These are phyloP conservation scores for Allodekkera sacchari DNA, from an alignment of 805 yeast species.

Conservation along the genomic window DNA sequence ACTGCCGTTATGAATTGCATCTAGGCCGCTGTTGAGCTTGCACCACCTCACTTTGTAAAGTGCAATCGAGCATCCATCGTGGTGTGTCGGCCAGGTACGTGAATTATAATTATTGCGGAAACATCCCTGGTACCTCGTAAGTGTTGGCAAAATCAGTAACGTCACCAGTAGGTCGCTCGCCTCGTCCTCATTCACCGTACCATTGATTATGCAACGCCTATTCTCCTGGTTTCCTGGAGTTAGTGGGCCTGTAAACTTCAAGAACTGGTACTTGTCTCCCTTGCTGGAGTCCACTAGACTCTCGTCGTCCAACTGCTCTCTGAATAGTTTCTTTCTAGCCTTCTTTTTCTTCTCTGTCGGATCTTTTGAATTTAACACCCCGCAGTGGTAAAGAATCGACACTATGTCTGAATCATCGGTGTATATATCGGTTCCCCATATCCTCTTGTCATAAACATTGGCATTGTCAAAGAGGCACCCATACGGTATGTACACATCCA, in stretches of 20 bases:
- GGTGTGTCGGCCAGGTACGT: slow-evolving; percentile 60
- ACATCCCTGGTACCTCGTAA: slow-evolving; percentile 57
- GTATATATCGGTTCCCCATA: slow-evolving; percentile 92
- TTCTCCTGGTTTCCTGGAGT: slow-evolving; percentile 36
- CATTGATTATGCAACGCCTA: slow-evolving; percentile 22
- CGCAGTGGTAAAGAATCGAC: slow-evolving; percentile 66
- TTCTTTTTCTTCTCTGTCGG: slow-evolving; percentile 13
- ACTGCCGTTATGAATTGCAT: slow-evolving; percentile 9
- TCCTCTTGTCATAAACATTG: slow-evolving; percentile 38
- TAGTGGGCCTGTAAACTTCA: slow-evolving; percentile 14
- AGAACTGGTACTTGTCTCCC: slow-evolving; percentile 9
- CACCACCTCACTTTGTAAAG: slow-evolving; percentile 50
- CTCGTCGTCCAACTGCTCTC: slow-evolving; percentile 6
- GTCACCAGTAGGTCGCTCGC: slow-evolving; percentile 49
- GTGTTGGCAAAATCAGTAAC: slow-evolving; percentile 56
- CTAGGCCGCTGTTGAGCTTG: slow-evolving; percentile 7
- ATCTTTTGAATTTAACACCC: slow-evolving; percentile 39
- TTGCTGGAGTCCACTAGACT: slow-evolving; percentile 9
- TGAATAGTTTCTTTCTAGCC: slow-evolving; percentile 12
- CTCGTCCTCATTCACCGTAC: slow-evolving; percentile 18
- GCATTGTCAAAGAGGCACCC: slow-evolving; percentile 30
- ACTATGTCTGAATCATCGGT: slow-evolving; percentile 90
- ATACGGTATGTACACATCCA: slow-evolving; percentile 52
- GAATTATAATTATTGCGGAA: slow-evolving; percentile 65
- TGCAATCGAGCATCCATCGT: slow-evolving; percentile 73